Conservation (phyloP, 345 rosid species). For the Eucalyptus camaldulensis region DNA sequence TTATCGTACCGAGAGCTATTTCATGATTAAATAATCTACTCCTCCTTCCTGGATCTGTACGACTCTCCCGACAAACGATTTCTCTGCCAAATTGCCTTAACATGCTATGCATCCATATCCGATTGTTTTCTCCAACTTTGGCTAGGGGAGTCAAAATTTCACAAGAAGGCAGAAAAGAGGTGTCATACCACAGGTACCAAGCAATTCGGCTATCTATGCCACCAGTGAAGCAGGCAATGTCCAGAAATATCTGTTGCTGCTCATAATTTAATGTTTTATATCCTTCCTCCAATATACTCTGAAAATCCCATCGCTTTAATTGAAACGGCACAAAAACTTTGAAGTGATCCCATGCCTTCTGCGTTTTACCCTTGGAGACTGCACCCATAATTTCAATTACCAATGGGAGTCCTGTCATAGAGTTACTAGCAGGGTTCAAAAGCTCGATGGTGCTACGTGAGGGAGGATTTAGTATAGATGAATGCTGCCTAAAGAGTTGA, state of each 20-base stretch:
- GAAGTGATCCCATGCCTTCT: too few relatives aligned
- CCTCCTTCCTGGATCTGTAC: not conserved
- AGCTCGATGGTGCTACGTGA: not conserved
- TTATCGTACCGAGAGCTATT: not conserved
- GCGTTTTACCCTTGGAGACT: not conserved
- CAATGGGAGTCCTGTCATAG: not conserved
- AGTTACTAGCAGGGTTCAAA: fast-evolving
- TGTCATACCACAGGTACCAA: not conserved
- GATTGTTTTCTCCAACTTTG: not conserved
- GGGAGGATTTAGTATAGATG: not conserved
- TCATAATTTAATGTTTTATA: not conserved
- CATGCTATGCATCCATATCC: not conserved
- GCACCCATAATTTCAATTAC: not conserved
- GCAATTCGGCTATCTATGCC: not conserved
- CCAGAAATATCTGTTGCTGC: not conserved
- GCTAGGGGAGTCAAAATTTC: not conserved
- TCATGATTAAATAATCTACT: not conserved
- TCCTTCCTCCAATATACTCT: not conserved
- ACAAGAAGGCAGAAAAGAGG: not conserved
- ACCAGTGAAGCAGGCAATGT: not conserved
- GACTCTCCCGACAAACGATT: not conserved
- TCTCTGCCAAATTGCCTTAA: not conserved
- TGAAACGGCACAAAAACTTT: too few relatives aligned
- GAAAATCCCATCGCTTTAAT: too few relatives aligned
- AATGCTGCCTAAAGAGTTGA: not conserved